Evolutionary conservation across 768 basidiomycete species (phyloP), one percentile per base, ranked within the genome.

Genomic region (Leccinum subgranulosum): DNA sequence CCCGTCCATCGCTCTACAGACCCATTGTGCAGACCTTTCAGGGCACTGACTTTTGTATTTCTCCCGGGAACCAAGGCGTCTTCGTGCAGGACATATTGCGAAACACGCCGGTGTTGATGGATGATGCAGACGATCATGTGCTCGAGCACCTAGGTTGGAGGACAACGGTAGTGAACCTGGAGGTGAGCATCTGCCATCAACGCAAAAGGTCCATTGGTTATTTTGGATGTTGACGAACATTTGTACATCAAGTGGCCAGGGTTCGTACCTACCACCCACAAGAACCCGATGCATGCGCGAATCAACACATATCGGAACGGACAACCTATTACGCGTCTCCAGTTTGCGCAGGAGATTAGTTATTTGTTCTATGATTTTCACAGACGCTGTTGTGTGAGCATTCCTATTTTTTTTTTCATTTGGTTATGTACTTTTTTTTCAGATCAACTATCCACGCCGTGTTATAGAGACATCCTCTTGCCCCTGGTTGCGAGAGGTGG

Each of bases 221-320:
- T 23, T 14, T 15, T 23, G 6, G 12, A 23, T 19, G 12, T 21
- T 46, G 14, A 46, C 45, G 10, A 14, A 46, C 45, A 46, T 46
- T 15, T 12, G 45, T 7, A 46, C 21, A 46, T 53, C 48, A 51
- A 55, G 54, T 55, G 54, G 54, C 54, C 50, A 6, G 54, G 28
- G 21, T 49, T 28, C n/a, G 21, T 46, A 23, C 45, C 19, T 6
- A 23, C 45, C 45, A 12, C 7, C 11, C 12, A 8, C 45, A 46
- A 41, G 9, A 41, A 46, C 17, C 45, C 45, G 7, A 46, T 23
- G 45, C 6, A 23, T 11, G 45, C 21, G 19, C 45, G 45, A 11
- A 23, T 46, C 19, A 14, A 46, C 45, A 23, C 14, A 4, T 14
- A 12, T 46, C 21, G 23, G 23, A 17, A 23, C 19, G 45, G 23